Base-by-base conservation (phyloP, 768 basidiomycete genomes). In the Lactifluus hygrophoroides region DNA sequence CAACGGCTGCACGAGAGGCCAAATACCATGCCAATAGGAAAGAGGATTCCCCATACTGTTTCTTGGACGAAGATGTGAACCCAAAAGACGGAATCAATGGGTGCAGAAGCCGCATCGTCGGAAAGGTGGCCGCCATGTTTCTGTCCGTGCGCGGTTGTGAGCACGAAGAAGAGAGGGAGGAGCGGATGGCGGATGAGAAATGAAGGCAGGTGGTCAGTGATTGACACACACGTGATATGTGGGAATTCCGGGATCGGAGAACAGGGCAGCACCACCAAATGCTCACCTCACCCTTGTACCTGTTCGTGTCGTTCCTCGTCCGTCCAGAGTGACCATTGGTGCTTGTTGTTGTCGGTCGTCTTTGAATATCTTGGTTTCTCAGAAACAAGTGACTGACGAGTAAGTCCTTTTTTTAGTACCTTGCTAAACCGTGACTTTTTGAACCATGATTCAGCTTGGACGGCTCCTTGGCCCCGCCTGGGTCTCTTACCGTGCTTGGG, bases 61-160 rank as follows among this genome's bases (percentile, higher is more conserved):
- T 78, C 81, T 65, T 96, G 94, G 13, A 95, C 69, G 32, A 77
- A 75, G 52, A 94, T 92, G 69, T 95, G 93, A 21, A 91, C 79
- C 81, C 84, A 89, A 27, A 95, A 78, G 30, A 88, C 81, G 13
- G 80, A 68, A 70, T 96, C 93, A 9, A 91, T 77, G 1, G 90
- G 84, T 5, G 80, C 82, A 48, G 75, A 77, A 9, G 76, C 66
- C 60, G 83, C 76, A 64, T 85, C 88, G 53, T 88, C 86, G 1
- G 80, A 72, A 28, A 85, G 71, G 34, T 79, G 74, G 55, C 84
- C 82, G 67, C 85, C 79, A 64, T 88, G 85, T 23, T 72, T 68
- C 63, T 90, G 88, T 0, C 81, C 85, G n/a, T 68, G 42, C 5
- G 67, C 76, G 32, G 68, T 42, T 25, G 65, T 16, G 48, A 60